Evolutionary conservation across 208 protist genomes (phyloP), one percentile per base, ranked within the genome.

Genomic region (Leishmania braziliensis): DNA sequence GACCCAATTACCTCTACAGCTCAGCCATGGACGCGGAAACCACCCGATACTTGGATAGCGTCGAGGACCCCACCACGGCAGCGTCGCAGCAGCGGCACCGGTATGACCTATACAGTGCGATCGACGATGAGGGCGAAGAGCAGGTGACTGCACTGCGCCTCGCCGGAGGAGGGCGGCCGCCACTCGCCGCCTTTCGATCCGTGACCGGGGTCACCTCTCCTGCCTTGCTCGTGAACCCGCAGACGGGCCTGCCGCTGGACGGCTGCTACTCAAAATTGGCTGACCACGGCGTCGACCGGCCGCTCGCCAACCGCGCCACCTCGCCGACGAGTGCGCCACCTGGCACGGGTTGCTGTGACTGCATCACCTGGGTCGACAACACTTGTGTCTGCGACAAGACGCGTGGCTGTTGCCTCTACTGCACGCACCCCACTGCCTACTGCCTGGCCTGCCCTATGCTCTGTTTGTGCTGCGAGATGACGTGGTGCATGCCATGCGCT

Each of bases 401-500:
- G 9, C 29, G 77, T n/a, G 74, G 80, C 8, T 80, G 80, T 71
- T 91, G 86, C 74, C 77, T 88, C 23, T 50, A 56, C 77, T 88
- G 84, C 62, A 54, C 39, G 54, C 81, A 86, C 75, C 78, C 83
- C 75, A 87, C 81, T n/a, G 77, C 81, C 29, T 83, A 81, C 82
- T 86, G 84, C 74, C 79, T 85, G 18, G 46, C 71, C 78, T 88
- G 79, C 53, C 83, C 86, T 0, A 65, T 84, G 23, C 86, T 84
- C 60, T 90, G 86, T 68, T 58, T 92, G n/a, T 81, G 69, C 66
- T 84, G 79, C 65, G 89, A 92, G 83, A 68, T 84, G 76, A 87
- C 84, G 68, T 90, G 62, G 76, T 90, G 86, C 73, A 66, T 89
- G 68, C 86, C 86, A 6, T 92, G 89, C 78, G 86, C 89, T n/a